Percentiles rank a stretch among this genome's conserved stretches.
Evolutionary conservation across 306 rosid genomes (phyloP).

Genomic region (cucumber (Cucumis sativus)): DNA sequence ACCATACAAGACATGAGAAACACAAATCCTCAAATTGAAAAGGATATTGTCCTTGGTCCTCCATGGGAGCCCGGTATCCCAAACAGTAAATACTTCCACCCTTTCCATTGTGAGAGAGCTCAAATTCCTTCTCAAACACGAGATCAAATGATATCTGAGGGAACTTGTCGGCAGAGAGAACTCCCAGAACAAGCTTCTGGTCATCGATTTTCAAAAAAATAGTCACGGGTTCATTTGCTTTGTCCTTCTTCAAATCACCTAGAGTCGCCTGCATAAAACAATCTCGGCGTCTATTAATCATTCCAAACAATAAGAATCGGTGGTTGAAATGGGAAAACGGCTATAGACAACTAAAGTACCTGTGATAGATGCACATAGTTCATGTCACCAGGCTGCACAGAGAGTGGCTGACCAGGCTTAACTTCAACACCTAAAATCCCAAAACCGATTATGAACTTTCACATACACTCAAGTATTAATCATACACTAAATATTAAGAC

Average conservation of each 20-base stretch:
- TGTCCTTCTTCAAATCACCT: conserved; percentile 59
- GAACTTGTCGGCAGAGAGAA: conserved; percentile 39
- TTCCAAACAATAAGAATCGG: background rate
- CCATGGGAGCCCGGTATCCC: conserved; percentile 42
- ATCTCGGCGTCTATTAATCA: background rate
- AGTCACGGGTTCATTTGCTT: conserved; percentile 30
- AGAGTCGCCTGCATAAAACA: conserved; percentile 45
- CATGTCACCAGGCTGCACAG: conserved; percentile 24
- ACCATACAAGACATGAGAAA: background rate
- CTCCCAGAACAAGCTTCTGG: conserved; percentile 63
- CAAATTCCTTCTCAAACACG: conserved; percentile 72
- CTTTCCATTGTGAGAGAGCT: conserved; percentile 68
- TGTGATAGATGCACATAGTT: conserved; percentile 63
- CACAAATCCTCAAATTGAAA: background rate
- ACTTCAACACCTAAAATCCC: conserved; percentile 62
- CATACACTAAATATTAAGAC: background rate
- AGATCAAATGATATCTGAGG: conserved; percentile 64
- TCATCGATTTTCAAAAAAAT: conserved; percentile 37
- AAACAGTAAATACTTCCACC: conserved; percentile 44
- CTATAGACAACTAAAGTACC: conserved; percentile 20
- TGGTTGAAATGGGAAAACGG: background rate
- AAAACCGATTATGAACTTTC: background rate
- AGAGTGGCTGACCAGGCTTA: conserved; percentile 53
- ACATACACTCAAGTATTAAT: background rate
- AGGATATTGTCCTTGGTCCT: conserved; percentile 51